phyloP scores from a whole-genome alignment of 2,329 filamentous ascomycete species.

The Onygenales sp. region DNA sequence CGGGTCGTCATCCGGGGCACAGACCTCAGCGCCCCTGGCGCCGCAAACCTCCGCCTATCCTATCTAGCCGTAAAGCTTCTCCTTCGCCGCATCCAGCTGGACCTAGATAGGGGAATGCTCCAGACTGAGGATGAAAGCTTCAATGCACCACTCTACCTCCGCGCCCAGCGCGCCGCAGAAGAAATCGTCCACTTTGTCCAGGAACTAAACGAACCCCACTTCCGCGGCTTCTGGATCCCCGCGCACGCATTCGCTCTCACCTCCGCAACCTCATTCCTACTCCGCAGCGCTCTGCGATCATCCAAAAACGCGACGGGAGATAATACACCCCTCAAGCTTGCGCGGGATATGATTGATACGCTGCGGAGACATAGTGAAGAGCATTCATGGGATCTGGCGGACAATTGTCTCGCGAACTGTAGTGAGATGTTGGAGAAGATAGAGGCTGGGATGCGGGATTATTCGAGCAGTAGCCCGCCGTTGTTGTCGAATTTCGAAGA shows the following conservation, averaged over 20 bases:
- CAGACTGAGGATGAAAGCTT: conserved; percentile 7
- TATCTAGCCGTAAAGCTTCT: conserved; percentile 43
- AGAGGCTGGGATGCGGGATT: conserved; percentile 1
- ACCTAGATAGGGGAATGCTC: conserved; percentile 23
- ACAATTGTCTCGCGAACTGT: conserved; percentile 42
- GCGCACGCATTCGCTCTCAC: conserved; percentile 40
- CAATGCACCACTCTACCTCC: conserved; percentile 26
- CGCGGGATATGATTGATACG: conserved; percentile 32
- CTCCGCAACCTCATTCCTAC: conserved; percentile 41
- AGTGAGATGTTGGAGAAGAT: conserved; percentile 39
- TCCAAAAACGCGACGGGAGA: conserved; percentile 30
- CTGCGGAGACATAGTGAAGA: conserved; percentile 32
- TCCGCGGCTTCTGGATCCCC: conserved; percentile 44
- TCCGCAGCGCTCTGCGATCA: conserved; percentile 38
- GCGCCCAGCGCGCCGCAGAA: conserved; percentile 38
- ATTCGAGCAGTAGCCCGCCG: background rate
- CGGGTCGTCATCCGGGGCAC: conserved; percentile 35
- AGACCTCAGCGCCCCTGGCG: conserved; percentile 33
- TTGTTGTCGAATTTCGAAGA: conserved; percentile 2
- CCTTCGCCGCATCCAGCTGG: conserved; percentile 39
- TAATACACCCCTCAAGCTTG: conserved; percentile 34
- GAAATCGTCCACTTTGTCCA: conserved; percentile 42
- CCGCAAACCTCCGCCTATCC: conserved; percentile 43
- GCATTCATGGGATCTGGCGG: conserved; percentile 41
- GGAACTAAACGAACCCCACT: conserved; percentile 35